Base-by-base conservation (phyloP, 441 rosid genomes). In the Geranium incanum region DNA sequence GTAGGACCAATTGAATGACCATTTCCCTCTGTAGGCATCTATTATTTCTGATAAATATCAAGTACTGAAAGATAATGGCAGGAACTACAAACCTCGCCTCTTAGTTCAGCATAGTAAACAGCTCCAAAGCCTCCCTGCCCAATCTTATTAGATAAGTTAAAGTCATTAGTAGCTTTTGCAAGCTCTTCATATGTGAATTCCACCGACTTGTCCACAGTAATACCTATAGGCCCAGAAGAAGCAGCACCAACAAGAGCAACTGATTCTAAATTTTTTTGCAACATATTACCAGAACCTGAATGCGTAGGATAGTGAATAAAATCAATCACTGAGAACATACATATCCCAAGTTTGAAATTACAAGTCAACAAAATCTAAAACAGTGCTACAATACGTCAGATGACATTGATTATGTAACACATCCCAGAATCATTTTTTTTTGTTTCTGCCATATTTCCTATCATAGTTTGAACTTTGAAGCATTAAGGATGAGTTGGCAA, bases 231-330 rank as follows among this genome's bases (percentile, higher is more conserved):
- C 60, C 79, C 70, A 3, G 9, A 37, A 45, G 73, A 37, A 23
- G 67, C 69, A 75, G 77, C 81, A 19, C 81, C 77, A 72, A 75
- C 82, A 39, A 77, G 83, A 70, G 84, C 84, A 33, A 80, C 76
- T 70, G 84, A 81, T 50, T 84, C 89, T 21, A 76, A 75, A 65
- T 72, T 45, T 68, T 72, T 78, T 21, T 63, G 16, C 57, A 37
- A 19, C 23, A 63, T 9, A 64, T 1, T 72, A 4, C 68, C 69
- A 1, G 76, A 39, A 69, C 81, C 85, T 78, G 39, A 43, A 69
- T n/a, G 41, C 67, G 67, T 38, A 69, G 6, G 21, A 71, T 1
- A 57, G 21, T 12, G 23, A 43, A 48, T 13, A 41, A 41, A 71
- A 37, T 50, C 16, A 21, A 57, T n/a, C 13, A 28, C 5, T 7